phyloP scores from a whole-genome alignment of 1,139 yeast genomes.

The Casaregolazyma suthepensis region DNA sequence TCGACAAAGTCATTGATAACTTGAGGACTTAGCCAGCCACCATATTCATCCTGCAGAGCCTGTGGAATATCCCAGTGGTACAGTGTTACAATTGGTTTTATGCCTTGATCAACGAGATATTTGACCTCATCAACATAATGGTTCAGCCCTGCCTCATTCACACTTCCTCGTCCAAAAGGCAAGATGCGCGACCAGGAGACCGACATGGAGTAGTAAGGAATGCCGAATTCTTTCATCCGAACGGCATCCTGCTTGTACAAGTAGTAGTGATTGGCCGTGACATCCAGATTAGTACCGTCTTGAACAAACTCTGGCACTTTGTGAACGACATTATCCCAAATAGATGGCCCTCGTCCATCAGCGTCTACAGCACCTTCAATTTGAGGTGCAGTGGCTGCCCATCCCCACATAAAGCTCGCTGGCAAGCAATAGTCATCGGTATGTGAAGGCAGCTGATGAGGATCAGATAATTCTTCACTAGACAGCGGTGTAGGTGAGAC shows the following conservation, averaged over 20 bases:
- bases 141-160: constrained; percentile 33
- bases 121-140: constrained; percentile 36
- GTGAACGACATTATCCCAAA: constrained; percentile 28
- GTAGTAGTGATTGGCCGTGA: constrained; percentile 35
- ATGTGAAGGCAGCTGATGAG: neutral
- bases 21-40: constrained; percentile 29
- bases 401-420: constrained; percentile 23
- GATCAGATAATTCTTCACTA: neutral
- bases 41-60: constrained; percentile 24
- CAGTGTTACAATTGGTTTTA: constrained; percentile 35
- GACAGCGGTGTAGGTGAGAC: neutral
- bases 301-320: constrained; percentile 18
- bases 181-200: constrained; percentile 37
- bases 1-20: constrained; percentile 33
- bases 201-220: constrained; percentile 33
- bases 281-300: constrained; percentile 20
- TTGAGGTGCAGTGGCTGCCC: constrained; percentile 29
- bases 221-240: constrained; percentile 35
- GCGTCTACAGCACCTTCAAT: constrained; percentile 37
- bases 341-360: constrained; percentile 35
- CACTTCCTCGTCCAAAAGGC: constrained; percentile 32
- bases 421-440: constrained; percentile 14
- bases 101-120: constrained; percentile 29
- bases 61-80: constrained; percentile 37
- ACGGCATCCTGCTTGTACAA: constrained; percentile 35